Conservation (phyloP, 148 eudicot genomes). For the Salicornia ramosissima region DNA sequence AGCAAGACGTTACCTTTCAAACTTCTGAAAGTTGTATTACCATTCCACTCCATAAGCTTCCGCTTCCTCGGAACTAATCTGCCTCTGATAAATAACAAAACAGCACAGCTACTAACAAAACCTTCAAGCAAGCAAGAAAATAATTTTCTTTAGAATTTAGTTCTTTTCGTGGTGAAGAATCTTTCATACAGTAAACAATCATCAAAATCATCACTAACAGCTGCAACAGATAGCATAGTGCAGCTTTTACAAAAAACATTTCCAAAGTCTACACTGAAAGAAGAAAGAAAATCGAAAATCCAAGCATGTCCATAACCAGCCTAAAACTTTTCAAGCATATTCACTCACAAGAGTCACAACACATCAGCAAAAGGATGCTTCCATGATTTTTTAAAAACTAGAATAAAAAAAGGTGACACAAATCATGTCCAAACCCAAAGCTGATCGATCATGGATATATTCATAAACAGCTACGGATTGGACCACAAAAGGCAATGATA, state of each 20-base stretch:
- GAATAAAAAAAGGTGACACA: background rate
- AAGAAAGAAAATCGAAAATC: too few relatives aligned
- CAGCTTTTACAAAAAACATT: background rate
- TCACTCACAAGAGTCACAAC: background rate
- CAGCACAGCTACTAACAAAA: background rate
- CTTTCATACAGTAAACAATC: background rate
- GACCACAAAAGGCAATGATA: too few relatives aligned
- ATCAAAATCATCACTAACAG: background rate
- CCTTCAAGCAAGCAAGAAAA: slow-evolving; percentile 8
- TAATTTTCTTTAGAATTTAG: background rate
- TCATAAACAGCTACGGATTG: too few relatives aligned
- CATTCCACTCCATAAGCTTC: slow-evolving; percentile 54
- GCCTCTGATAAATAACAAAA: background rate
- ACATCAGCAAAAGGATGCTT: background rate
- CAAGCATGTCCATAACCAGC: background rate
- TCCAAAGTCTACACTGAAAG: too few relatives aligned
- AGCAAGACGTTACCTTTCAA: slow-evolving; percentile 38
- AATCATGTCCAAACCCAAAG: background rate
- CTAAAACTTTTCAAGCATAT: background rate
- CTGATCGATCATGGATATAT: too few relatives aligned
- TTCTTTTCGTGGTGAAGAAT: background rate
- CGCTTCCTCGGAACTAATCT: background rate
- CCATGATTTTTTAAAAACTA: background rate
- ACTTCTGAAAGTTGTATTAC: slow-evolving; percentile 39
- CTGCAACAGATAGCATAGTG: slow-evolving; percentile 1